Conservation (phyloP, 73 alveolate genomes). For the Uronychia setigera region DNA sequence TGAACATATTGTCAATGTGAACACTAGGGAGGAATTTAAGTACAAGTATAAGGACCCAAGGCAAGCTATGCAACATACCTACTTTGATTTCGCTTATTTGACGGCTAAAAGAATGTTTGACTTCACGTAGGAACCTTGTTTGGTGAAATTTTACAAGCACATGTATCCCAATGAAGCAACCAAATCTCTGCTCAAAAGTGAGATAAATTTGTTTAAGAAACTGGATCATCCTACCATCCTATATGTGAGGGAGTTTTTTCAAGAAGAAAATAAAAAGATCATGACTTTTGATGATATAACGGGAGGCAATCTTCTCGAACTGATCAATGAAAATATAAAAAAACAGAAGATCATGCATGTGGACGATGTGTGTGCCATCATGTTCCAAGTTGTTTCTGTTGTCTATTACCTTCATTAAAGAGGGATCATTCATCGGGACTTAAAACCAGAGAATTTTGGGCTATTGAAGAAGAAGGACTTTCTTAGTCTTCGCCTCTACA, state of each 20-base stretch:
- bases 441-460: slow-evolving; percentile 54
- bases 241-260: slow-evolving; percentile 21
- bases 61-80: not conserved
- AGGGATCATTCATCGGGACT: slow-evolving; percentile 43
- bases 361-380: slow-evolving; percentile 35
- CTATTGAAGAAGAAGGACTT: slow-evolving; percentile 26
- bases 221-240: not conserved
- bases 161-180: not conserved
- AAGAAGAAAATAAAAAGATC: slow-evolving; percentile 24
- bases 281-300: slow-evolving; percentile 28
- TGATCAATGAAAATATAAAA: slow-evolving; percentile 24
- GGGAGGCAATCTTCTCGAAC: slow-evolving; percentile 46
- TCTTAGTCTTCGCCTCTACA: slow-evolving; percentile 9
- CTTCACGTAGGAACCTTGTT: not conserved
- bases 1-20: not conserved
- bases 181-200: not conserved
- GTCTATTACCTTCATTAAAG: slow-evolving; percentile 22
- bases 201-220: not conserved
- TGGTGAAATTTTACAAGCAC: not conserved
- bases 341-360: not conserved
- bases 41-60: not conserved
- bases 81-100: not conserved
- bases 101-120: not conserved
- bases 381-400: slow-evolving; percentile 22
- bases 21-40: not conserved